Base-by-base conservation (phyloP, 129 eudicot species). In the Chrysanthemum lavandulifolium region DNA sequence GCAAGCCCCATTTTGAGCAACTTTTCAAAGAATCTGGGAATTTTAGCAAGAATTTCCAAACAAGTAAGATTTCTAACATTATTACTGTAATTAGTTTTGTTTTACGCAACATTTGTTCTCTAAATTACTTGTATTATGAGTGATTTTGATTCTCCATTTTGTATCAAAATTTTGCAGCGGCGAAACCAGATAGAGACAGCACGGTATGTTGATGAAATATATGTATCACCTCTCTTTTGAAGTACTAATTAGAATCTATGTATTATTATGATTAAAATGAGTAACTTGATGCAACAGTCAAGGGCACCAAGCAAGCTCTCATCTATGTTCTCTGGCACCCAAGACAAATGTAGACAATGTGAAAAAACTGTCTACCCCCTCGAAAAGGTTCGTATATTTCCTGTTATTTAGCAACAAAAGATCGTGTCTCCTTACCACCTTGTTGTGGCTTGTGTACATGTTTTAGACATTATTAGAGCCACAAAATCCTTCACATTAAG, bases 1-100 rank as follows among this genome's bases (percentile, higher is more conserved):
- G 98, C 92, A 92, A 89, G 68, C 69, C 96, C 78, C 98, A 92
- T 69, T 92, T 92, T 73, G 98, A 92, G 71, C 97, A 91, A 61
- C 92, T 91, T 40, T 91, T 91, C 80, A 91, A 91, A 80, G 92
- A 91, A 76, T 88, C 90, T n/a, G 97, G 97, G 55, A 89, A 91
- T 81, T 91, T 88, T 74, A 89, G 97, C 87, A 91, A 88, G 85
- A 91, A 91, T 66, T 91, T 91, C 57, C 89, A 88, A 29, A 73
- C 92, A 69, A 25, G 97, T 88, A 59, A 76, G 81, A 36, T 13
- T 3, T 58, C 21, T 50, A 23, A 23, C 21, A 19, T 19, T 19
- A 19, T 19, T 19, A 19, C 21, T 19, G 21, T 19, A 19, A 19
- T 19, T 23, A 23, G 25, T 23, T 23, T 1, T 23, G 25, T 23